Evolutionary conservation across 768 basidiomycete genomes (phyloP), one percentile per base, ranked within the genome.

Genomic region (Termitomyces sp.): DNA sequence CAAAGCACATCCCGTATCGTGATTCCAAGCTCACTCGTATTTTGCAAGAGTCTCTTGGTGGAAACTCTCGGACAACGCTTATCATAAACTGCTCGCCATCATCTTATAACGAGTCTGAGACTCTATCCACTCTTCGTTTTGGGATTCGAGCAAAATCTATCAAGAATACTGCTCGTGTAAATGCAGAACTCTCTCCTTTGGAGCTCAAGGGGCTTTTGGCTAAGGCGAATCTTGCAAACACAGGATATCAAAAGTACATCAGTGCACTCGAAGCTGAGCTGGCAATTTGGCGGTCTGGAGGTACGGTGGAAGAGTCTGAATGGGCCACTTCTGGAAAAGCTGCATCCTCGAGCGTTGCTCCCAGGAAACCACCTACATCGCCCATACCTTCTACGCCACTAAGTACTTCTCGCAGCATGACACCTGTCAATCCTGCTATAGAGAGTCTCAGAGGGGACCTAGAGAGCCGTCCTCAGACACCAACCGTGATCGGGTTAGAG

Each of bases 131-230:
- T 4, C 84, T 99, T n/a, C 89, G 97, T 26, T 99, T 99, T 71
- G 97, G 97, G 79, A 98, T 98, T 70, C 92, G 97, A 62, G 96
- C 97, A n/a, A 99, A 99, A 75, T 92, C 92, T n/a, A 99, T 99
- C 85, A 98, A 98, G 91, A 99, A 99, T 74, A 92, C 91, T 60
- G 97, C 97, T 60, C 90, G 97, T 47, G 92, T 99, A 75, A 99
- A 99, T 72, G 94, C 94, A 54, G 97, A 99, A 72, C 82, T 99
- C 52, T 92, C 96, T 2, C 96, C 97, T 2, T 78, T 94, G 50
- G 97, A 99, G 68, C 89, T 99, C 75, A 99, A 98, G 71, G 86
- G 84, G 12, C 78, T 97, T 36, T 79, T 99, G 60, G 85, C 86
- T 66, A 97, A 96, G 73, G 90, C 96, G 0, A 88, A 95, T 62